Evolutionary conservation across 345 rosid genomes (phyloP).

Genomic region (Leavenworthia alabamica): DNA sequence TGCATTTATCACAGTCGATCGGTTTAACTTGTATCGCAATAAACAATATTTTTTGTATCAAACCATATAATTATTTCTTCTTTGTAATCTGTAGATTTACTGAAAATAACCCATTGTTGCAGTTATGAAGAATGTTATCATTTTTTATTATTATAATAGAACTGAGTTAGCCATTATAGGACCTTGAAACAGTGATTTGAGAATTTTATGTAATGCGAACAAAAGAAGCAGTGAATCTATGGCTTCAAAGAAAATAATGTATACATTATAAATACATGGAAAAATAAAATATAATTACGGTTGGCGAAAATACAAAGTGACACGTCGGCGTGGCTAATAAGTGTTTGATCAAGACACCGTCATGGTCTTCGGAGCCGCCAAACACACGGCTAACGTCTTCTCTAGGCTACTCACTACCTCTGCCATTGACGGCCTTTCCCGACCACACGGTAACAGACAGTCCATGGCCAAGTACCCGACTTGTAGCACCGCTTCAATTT

Average conservation of each 20-base stretch:
- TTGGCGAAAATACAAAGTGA: background rate
- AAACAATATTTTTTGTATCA: background rate
- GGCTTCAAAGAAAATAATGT: background rate
- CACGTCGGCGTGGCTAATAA: conserved; percentile 18
- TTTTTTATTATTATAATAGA: background rate
- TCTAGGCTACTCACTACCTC: conserved; percentile 50
- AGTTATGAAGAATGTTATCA: background rate
- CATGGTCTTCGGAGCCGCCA: conserved; percentile 23
- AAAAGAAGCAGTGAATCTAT: background rate
- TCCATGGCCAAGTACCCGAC: conserved; percentile 58
- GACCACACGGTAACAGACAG: conserved; percentile 46
- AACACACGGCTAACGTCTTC: conserved; percentile 46
- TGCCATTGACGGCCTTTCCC: conserved; percentile 56
- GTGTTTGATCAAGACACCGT: conserved; percentile 36
- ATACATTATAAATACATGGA: background rate
- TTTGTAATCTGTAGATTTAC: conserved; percentile 8
- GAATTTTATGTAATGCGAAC: background rate
- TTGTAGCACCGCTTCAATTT: conserved; percentile 63
- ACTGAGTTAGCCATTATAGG: background rate
- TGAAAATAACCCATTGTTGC: background rate
- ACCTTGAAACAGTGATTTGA: conserved; percentile 10
- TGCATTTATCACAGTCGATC: conserved; percentile 1
- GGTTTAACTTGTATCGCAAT: conserved; percentile 14
- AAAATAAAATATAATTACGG: background rate
- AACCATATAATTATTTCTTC: conserved; percentile 5